Base-by-base conservation (phyloP, 1,139 yeast genomes). In the Debaryomyces nepalensis region DNA sequence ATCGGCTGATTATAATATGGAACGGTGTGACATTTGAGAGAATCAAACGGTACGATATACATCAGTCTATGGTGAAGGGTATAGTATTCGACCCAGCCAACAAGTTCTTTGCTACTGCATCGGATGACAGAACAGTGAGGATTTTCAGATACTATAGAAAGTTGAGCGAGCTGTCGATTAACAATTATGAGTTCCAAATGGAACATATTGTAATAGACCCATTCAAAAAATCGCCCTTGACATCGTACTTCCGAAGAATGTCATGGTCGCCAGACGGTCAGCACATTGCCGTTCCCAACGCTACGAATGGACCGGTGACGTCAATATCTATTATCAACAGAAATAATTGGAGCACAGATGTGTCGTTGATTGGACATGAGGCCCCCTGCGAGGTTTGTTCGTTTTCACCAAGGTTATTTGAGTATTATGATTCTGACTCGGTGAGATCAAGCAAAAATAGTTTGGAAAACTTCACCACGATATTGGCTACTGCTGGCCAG, bases 81-180 rank as follows among this genome's bases (percentile, higher is more conserved):
- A 87, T 93, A 9, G 93, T 93, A 1, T 93, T 93, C 62, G 99
- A 93, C 60, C 99, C 98, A 0, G 99, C 99, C 2, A 91, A 90
- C 59, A 93, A 93, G 64, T 93, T 89, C 63, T 95, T 93, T 69
- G 97, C 97, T 7, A 93, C 99, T 0, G 93, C 96, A 14, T 87
- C 97, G 1, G 99, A 93, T 63, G 99, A 93, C 63, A 74, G 98
- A 57, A 85, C 97, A 0, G 85, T 93, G 37, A 75, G 96, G 45
- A 81, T 93, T 23, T 87, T 91, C 54, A 74, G 97, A 43, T 93
- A 91, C 61, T 89, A 89, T 54, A 82, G 85, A 46, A 72, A 72
- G 47, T 51, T 66, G 41, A 79, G 82, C 19, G 82, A 88, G 53
- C 44, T 41, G 44, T 35, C 43, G 0, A 81, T 71, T 11, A 74